Evolutionary conservation across 2,329 filamentous ascomycete genomes (phyloP), one percentile per base, ranked within the genome.

Genomic region (Dactylonectria estremocensis): DNA sequence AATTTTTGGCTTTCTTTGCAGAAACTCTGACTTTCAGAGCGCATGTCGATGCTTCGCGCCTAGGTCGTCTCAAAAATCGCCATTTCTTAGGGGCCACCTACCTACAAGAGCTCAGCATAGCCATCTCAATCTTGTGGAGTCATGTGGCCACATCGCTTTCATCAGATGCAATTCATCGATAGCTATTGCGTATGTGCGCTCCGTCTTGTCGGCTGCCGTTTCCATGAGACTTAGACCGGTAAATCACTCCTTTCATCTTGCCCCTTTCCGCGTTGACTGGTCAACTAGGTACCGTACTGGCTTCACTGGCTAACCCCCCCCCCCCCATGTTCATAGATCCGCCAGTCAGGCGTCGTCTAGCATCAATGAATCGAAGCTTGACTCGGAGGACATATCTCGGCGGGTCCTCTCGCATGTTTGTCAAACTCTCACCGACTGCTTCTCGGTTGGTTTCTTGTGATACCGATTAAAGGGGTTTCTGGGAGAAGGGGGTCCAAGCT

Each of bases 201-300:
- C 4, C 6, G 13, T 14, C 9, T 53, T 35, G 5, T 35, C 10
- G 37, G 28, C 10, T n/a, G 20, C 28, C 50, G 50, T 35, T 53
- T 18, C 35, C 24, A 35, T 18, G n/a, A 43, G 9, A n/a, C 35
- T 53, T 35, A 4, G 18, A 1, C 31, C n/a, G 22, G 5, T 20
- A 24, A 14, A 4, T 28, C 46, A 28, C 5, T 50, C 46, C 46
- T 4, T 50, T 16, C 7, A 16, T 50, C 24, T 22, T 7, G 28
- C 50, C 49, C 50, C 50, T 53, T 53, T 53, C 14, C 46, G 14
- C 11, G 20, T 9, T 50, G 22, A 31, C 46, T 50, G 7, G 46
- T 31, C 46, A 50, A 24, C 5, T 46, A 46, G 3, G 4, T 46
- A 28, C 24, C 7, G 24, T 28, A 28, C 24, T 28, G 24, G 24